Evolutionary conservation across 1,284 basidiomycete genomes (phyloP).

Genomic region (Rhizopogon parksii): DNA sequence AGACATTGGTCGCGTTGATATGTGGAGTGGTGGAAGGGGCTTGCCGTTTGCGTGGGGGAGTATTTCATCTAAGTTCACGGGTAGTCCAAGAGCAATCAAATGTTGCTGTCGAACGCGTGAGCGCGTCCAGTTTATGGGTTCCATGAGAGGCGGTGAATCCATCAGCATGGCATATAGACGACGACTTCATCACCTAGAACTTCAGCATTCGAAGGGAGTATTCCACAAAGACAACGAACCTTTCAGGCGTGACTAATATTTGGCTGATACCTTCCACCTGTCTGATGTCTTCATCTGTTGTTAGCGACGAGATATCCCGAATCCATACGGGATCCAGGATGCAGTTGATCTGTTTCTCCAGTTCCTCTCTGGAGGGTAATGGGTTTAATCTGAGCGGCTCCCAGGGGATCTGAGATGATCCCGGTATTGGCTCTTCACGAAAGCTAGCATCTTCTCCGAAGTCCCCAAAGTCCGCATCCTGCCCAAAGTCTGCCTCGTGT

Average conservation of each 20-base stretch:
- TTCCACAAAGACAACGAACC: constrained; percentile 40
- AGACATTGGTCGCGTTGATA: constrained; percentile 75
- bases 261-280: constrained; percentile 76
- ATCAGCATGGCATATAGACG: constrained; percentile 65
- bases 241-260: constrained; percentile 65
- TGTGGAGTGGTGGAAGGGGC: constrained; percentile 71
- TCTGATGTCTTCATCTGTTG: constrained; percentile 69
- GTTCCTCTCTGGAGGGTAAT: constrained; percentile 46
- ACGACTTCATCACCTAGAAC: constrained; percentile 48
- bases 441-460: constrained; percentile 41
- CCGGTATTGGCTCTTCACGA: constrained; percentile 36
- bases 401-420: constrained; percentile 46
- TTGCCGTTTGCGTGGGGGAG: constrained; percentile 67
- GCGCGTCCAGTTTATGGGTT: constrained; percentile 86
- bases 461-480: constrained; percentile 6
- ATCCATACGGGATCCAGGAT: constrained; percentile 65
- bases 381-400: constrained; percentile 60
- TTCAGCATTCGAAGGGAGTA: constrained; percentile 16
- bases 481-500: constrained; percentile 18
- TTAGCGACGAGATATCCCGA: constrained; percentile 40
- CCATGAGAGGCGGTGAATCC: constrained; percentile 57
- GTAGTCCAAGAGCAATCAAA: constrained; percentile 83
- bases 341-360: constrained; percentile 57
- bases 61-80: constrained; percentile 89
- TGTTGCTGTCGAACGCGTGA: constrained; percentile 85